phyloP scores from a whole-genome alignment of 106 monocot genomes.

The Amphibolis antarctica region DNA sequence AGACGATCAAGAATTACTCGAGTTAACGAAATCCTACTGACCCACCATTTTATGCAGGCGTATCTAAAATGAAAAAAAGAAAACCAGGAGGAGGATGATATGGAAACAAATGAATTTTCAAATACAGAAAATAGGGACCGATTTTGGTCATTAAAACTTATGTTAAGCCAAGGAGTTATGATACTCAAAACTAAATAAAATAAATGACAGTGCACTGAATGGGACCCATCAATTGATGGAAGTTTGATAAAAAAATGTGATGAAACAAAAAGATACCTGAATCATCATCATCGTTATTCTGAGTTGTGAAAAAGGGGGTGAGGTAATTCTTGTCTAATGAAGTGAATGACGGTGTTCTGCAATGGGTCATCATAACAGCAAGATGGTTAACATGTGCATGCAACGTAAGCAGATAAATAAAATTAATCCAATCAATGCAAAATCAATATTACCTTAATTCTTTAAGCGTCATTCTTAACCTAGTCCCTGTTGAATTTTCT shows the following conservation, averaged over 20 bases:
- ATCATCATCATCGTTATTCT: slow-evolving; percentile 65
- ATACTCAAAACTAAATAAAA: too few relatives aligned
- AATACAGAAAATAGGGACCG: too few relatives aligned
- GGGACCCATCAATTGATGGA: too few relatives aligned
- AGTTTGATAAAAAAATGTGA: too few relatives aligned
- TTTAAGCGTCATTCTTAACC: slow-evolving; percentile 74
- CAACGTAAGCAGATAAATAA: neutral
- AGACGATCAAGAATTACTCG: neutral
- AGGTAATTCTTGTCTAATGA: slow-evolving; percentile 90
- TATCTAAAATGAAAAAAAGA: slow-evolving; percentile 2
- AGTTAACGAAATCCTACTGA: neutral
- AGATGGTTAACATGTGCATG: neutral
- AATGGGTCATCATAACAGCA: neutral
- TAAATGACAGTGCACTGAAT: too few relatives aligned
- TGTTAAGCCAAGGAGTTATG: neutral
- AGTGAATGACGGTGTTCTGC: slow-evolving; percentile 73
- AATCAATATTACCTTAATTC: slow-evolving; percentile 47
- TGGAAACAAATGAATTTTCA: neutral
- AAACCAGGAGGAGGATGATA: neutral
- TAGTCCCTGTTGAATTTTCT: slow-evolving; percentile 67
- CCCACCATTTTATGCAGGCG: neutral
- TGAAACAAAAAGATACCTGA: slow-evolving; percentile 22
- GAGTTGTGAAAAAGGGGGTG: slow-evolving; percentile 92
- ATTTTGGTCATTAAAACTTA: too few relatives aligned
- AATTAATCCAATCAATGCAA: neutral